Conservation (phyloP, 2,329 filamentous ascomycete species). For the Penicillium sp. region DNA sequence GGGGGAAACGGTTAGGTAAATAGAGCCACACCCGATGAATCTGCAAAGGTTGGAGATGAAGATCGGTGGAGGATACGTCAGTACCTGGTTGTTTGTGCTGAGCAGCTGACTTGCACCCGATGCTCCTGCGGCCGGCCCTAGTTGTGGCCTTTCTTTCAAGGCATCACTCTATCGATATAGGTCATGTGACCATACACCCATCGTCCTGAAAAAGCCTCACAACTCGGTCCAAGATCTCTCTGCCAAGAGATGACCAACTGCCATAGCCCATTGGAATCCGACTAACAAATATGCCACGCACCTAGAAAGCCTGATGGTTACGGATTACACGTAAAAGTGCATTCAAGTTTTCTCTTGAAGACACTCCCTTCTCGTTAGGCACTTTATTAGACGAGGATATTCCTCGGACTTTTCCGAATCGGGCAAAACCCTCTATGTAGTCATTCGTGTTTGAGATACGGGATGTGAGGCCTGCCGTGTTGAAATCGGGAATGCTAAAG, state of each 20-base stretch:
- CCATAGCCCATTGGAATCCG: too few relatives aligned
- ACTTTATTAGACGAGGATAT: slow-evolving; percentile 9
- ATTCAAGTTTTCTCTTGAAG: too few relatives aligned
- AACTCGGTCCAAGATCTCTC: too few relatives aligned
- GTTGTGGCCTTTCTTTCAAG: slow-evolving; percentile 7
- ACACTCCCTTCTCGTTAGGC: too few relatives aligned
- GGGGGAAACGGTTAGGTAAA: background rate
- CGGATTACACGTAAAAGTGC: too few relatives aligned
- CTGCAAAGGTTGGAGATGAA: slow-evolving; percentile 2
- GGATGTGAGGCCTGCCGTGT: slow-evolving; percentile 10
- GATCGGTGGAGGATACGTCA: slow-evolving; percentile 28
- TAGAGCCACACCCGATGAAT: slow-evolving; percentile 12
- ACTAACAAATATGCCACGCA: too few relatives aligned
- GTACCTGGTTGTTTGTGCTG: slow-evolving; percentile 20
- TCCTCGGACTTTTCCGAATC: slow-evolving; percentile 18
- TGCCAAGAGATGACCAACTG: too few relatives aligned
- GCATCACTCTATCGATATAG: background rate
- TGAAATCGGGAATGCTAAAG: slow-evolving; percentile 16
- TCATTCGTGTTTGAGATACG: slow-evolving; percentile 24
- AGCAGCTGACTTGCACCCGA: slow-evolving; percentile 16
- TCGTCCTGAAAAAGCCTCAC: too few relatives aligned
- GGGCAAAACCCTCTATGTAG: slow-evolving; percentile 16
- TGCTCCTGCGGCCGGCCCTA: slow-evolving; percentile 16
- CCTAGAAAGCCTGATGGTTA: too few relatives aligned
- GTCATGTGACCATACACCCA: background rate